Evolutionary conservation across 2,329 filamentous ascomycete species (phyloP), one percentile per base, ranked within the genome.

Genomic region (Mycosphaerella arachidis): DNA sequence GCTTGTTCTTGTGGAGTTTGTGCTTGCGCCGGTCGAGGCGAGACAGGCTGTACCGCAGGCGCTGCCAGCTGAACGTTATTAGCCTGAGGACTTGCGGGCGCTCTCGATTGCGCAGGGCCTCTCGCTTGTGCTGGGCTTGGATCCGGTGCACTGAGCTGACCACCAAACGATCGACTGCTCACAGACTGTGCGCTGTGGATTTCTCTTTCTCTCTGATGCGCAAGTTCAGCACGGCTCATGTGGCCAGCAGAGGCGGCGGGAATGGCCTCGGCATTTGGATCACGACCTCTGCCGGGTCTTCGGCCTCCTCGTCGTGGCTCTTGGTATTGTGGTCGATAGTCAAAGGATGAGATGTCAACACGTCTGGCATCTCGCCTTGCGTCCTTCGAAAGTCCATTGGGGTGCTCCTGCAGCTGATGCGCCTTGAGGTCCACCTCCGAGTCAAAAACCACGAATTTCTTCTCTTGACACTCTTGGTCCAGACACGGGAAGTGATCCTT

Each of bases 381-480:
- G 66, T 93, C 89, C 70, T 96, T 97, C 8, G 91, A 91, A 27
- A 95, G 74, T 0, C 87, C 85, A 67, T 87, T 86, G 0, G 87
- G 91, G 72, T 99, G 94, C 56, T 87, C 84, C 67, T 89, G 88
- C 9, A 99, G 77, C 73, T 96, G 91, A 76, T 99, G 94, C 3
- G 89, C 94, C 74, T 97, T 96, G 51, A 99, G 78, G 70, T 99
- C 94, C 81, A 99, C 87, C 70, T 97, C 91, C 0, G 92, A 92
- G 57, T 91, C 91, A 68, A 99, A 99, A 0, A 97, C 94, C 31
- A 97, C 89, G 72, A 97, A 97, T 73, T 97, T 97, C 83, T 96
- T 96, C 68, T 97, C 94, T 71, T 94, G 73, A 70, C 94, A 99
- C 71, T 96, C 92, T 56, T 84, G 82, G 68, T 99, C 92, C 6